Conservation (phyloP, 2,329 filamentous ascomycete species). For the Karstenula rhodostoma region DNA sequence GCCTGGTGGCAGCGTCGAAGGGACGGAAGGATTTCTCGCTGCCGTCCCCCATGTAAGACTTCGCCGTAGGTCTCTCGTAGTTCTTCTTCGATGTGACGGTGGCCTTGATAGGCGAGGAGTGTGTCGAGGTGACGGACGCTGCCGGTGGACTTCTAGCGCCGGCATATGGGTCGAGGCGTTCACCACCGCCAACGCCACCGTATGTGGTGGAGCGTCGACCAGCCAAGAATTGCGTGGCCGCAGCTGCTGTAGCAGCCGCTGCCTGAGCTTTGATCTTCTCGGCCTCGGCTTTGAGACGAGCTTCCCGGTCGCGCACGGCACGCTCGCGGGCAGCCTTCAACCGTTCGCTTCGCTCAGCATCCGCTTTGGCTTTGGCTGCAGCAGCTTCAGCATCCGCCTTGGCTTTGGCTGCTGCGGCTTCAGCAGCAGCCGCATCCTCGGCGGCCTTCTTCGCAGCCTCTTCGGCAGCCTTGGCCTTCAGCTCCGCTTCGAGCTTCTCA, state of each 20-base stretch:
- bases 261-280: conserved; percentile 42
- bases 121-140: conserved; percentile 46
- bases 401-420: conserved; percentile 42
- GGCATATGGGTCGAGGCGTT: conserved; percentile 75
- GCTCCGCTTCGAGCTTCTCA: conserved; percentile 52
- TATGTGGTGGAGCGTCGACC: conserved; percentile 46
- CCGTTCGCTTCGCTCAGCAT: conserved; percentile 45
- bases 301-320: conserved; percentile 48
- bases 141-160: conserved; percentile 63
- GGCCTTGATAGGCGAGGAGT: conserved; percentile 50
- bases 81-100: conserved; percentile 50
- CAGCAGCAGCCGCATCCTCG: conserved; percentile 40
- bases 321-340: conserved; percentile 51
- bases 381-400: conserved; percentile 38
- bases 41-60: conserved; percentile 65
- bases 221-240: conserved; percentile 31
- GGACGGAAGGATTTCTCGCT: conserved; percentile 74
- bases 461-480: conserved; percentile 48
- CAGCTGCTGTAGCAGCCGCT: conserved; percentile 31
- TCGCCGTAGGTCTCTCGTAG: conserved; percentile 61
- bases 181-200: conserved; percentile 64
- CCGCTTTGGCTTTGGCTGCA: conserved; percentile 42
- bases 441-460: conserved; percentile 48
- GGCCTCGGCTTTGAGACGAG: conserved; percentile 46
- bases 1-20: conserved; percentile 69